Conservation (phyloP, 371 early-diverging fungal species). For the Apophysomyces sp. region DNA sequence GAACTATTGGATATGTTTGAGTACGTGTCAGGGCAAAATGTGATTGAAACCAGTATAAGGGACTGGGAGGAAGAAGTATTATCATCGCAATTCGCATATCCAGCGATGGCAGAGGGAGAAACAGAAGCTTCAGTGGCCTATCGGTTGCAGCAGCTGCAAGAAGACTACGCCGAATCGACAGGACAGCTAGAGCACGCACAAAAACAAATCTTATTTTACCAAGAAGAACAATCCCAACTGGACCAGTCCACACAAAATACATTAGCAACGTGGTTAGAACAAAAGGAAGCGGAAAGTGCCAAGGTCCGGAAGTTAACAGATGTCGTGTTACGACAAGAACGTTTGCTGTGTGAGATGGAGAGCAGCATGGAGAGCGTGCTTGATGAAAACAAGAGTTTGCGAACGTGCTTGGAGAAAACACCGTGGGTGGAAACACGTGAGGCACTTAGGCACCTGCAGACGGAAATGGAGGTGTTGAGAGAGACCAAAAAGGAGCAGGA, state of each 20-base stretch:
- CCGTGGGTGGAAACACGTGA: constrained; percentile 7
- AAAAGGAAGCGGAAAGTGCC: constrained; percentile 3
- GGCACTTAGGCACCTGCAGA: neutral
- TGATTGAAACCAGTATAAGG: neutral
- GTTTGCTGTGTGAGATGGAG: constrained; percentile 12
- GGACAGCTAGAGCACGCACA: neutral
- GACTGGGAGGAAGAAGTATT: neutral
- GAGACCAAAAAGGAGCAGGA: constrained; percentile 12
- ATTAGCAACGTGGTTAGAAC: neutral
- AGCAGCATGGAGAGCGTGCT: neutral
- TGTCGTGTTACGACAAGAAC: constrained; percentile 18
- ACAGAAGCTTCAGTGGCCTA: neutral
- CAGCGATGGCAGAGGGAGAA: neutral
- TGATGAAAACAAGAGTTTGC: constrained; percentile 3
- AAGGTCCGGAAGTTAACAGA: constrained; percentile 11
- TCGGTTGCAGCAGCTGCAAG: neutral
- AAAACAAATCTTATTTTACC: neutral
- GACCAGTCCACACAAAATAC: neutral
- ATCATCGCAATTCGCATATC: neutral
- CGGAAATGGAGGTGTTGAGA: constrained; percentile 3
- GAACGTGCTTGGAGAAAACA: constrained; percentile 4
- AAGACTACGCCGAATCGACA: neutral
- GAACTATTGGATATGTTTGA: constrained; percentile 3
- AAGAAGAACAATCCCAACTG: neutral
- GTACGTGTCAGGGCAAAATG: neutral